Base-by-base conservation (phyloP, 176 grass and related monocot species). In the Coix lacrymajobi region DNA sequence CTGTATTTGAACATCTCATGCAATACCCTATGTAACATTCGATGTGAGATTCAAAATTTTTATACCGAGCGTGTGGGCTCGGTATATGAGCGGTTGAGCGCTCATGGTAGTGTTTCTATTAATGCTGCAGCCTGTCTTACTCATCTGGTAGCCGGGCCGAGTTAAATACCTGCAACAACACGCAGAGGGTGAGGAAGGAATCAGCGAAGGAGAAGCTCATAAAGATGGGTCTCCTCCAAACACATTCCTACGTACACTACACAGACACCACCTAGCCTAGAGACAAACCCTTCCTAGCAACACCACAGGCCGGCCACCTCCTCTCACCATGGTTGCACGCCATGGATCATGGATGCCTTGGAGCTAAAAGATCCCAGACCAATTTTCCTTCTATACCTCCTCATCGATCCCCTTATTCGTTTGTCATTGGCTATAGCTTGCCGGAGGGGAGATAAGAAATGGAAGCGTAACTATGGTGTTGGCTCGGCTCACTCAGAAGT, bases 391-490 rank as follows among this genome's bases (percentile, higher is more conserved):
- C 34, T 48, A 29, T 54, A 10, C 14, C 13, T 31, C 15, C 5
- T 33, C 4, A 19, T 37, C 13, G 14, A 64, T 77, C 41, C 24
- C 11, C 15, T 29, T 29, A 9, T 37, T 20, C 20, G 0, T 22
- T 12, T 11, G 19, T 11, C 28, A 22, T 51, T 32, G 11, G 22
- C 22, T 75, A 0, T 65, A 0, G 74, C 45, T 64, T 1, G 62
- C 28, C 3, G 39, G 40, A 58, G 12, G 15, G 40, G 24, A 69
- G n/a, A n/a, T n/a, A 41, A 49, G 62, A 64, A 79, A 91, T 94
- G 92, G 84, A 91, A 91, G 84, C 39, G 83, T 81, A 82, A 83
- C 89, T 94, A 81, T 79, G 92, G 67, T 94, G 81, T 91, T 94
- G 92, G 86, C 89, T 72, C 84, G 84, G 73, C 75, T 89, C 92